Evolutionary conservation across 768 basidiomycete genomes (phyloP), one percentile per base, ranked within the genome.

Genomic region (Amyloporia xantha): DNA sequence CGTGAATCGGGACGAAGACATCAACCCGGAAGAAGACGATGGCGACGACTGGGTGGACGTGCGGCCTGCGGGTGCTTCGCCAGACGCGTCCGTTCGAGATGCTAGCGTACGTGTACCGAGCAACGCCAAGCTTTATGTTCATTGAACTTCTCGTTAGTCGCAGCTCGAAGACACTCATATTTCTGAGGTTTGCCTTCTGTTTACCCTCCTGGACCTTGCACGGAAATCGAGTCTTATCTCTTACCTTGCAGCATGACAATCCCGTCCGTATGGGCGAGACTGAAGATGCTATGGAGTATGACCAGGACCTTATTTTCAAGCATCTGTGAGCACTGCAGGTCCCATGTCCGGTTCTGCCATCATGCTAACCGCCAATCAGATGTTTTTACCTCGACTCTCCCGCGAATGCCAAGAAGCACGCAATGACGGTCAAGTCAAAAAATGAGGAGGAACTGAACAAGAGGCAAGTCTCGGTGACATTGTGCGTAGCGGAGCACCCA

Each of bases 331-430:
- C 7, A 24, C 19, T 23, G 19, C 19, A n/a, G 35, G 15, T 20
- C 28, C 12, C 13, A n/a, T 51, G 35, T 47, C 50, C 30, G 30
- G 45, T 42, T 23, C 27, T 51, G 28, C 44, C 47, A 43, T 38
- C 41, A 15, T 19, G 1, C 23, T 37, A n/a, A n/a, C n/a, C n/a
- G n/a, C n/a, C n/a, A n/a, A n/a, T 3, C 47, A 93, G 91, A 53
- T 82, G 80, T 56, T 94, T 95, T 66, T 97, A 96, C 66, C 72
- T 98, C 30, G 94, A 98, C 63, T 79, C 87, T 2, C 76, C 83
- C 0, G 72, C 72, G 19, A 91, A 91, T 57, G 91, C 93, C 0
- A 65, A 62, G 6, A 68, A 72, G 61, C 75, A 90, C 53, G 78
- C 74, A 9, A 79, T 95, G 73, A 40, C 52, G 2, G 71, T 84